A percentile compares a stretch with the other conserved stretches of the same genome.
Evolutionary conservation across 257 asterid species (phyloP).

Genomic region (Thymus quinquecostatus): DNA sequence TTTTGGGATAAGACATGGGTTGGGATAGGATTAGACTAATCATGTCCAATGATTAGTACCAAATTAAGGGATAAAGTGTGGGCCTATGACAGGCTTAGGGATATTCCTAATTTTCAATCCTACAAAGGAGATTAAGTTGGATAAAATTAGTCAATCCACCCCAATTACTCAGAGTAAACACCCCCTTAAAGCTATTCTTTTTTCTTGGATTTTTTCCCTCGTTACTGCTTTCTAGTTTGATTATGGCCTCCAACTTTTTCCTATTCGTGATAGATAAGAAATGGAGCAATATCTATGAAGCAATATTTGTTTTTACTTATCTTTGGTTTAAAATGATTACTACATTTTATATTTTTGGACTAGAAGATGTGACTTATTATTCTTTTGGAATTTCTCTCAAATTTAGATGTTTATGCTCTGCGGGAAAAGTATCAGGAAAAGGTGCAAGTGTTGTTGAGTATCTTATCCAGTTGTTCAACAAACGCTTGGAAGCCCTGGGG

Average conservation of each 20-base stretch:
- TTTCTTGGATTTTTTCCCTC: background rate
- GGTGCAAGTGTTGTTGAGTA: constrained; percentile 74
- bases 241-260: background rate
- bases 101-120: too few species aligned
- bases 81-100: too few species aligned
- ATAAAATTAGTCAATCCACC: too few species aligned
- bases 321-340: background rate
- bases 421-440: constrained; percentile 81
- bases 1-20: too few species aligned
- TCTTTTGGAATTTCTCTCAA: constrained; percentile 34
- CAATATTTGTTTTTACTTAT: constrained; percentile 12
- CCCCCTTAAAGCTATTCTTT: background rate
- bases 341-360: constrained; percentile 19
- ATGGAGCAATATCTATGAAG: background rate
- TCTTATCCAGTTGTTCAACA: constrained; percentile 82
- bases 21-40: too few species aligned
- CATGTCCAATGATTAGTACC: too few species aligned
- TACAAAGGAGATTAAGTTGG: too few species aligned
- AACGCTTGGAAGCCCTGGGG: constrained; percentile 80
- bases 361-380: constrained; percentile 9
- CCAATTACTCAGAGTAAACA: too few species aligned
- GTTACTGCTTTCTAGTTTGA: background rate
- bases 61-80: too few species aligned
- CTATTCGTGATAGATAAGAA: background rate
- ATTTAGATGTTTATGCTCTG: constrained; percentile 93